Evolutionary conservation across 352 stramenopile species (phyloP), one percentile per base, ranked within the genome.

Genomic region (Phytopythium montanum): DNA sequence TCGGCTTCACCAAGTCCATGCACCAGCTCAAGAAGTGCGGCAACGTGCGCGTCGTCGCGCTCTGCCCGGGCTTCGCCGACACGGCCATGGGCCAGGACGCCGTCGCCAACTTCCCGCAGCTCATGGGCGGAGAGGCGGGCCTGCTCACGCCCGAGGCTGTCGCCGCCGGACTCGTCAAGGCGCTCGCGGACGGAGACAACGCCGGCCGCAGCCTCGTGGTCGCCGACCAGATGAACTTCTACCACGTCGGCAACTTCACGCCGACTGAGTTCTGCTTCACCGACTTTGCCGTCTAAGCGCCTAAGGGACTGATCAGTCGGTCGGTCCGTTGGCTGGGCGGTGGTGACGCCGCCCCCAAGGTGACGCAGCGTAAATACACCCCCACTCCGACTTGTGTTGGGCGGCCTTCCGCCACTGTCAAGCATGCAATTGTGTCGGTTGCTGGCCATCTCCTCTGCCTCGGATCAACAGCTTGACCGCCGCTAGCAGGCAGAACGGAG

Each of bases 1-100:
- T 87, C 3, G 70, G 69, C 23, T 81, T 87, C 59, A 83, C 77
- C 54, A 72, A 68, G 23, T 81, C 77, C 49, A 69, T 75, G 49
- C 68, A 75, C 62, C 70, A 54, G 14, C 54, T 79, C 18, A 65
- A 82, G 58, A 65, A 72, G 61, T 58, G 64, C 49, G 62, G 63
- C 64, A 81, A 81, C 67, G 73, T 87, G 33, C 77, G 77, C 34
- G 68, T 76, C 14, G 64, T 81, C 9, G 70, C 61, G 31, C 63
- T 87, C 28, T 73, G 66, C 19, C 76, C 76, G 18, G 70, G 52
- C 19, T 87, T 85, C 49, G 70, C 75, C 21, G 66, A 80, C 54
- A 85, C 76, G 2, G 70, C 65, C 6, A 81, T 85, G 65, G 76
- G 76, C n/a, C 64, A 66, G 33, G 26, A 68, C 10, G 74, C 68